Percentiles rank a stretch among this genome's conserved stretches.
Conservation (phyloP, 2,329 filamentous ascomycete genomes). For the Cladorrhinum sp. region DNA sequence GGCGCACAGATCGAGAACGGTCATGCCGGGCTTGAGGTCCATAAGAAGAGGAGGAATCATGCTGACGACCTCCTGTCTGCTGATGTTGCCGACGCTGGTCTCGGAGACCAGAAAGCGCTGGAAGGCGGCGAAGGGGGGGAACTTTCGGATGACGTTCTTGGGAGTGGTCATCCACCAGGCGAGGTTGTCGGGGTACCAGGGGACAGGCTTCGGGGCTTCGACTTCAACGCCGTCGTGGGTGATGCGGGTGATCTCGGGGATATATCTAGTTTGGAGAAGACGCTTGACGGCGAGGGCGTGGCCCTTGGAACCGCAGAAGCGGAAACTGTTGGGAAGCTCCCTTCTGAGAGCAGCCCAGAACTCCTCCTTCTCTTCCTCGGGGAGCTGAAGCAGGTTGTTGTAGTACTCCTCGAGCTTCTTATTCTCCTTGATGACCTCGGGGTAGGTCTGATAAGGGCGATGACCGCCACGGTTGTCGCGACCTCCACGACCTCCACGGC, state of each 20-base stretch:
- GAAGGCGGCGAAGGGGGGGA: conserved; percentile 89
- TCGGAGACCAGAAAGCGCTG: conserved; percentile 98
- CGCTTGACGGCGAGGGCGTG: conserved; percentile 92
- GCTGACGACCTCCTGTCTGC: conserved; percentile 93
- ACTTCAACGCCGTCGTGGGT: conserved; percentile 79
- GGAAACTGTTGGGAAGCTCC: conserved; percentile 94
- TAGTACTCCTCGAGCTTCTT: conserved; percentile 85
- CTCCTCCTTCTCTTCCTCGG: conserved; percentile 70
- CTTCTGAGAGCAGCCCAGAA: conserved; percentile 84
- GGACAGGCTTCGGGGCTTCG: conserved; percentile 74
- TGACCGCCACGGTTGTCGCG: conserved; percentile 35
- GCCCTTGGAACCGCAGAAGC: conserved; percentile 94
- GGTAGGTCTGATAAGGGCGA: conserved; percentile 48
- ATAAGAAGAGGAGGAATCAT: conserved; percentile 97
- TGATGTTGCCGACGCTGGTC: conserved; percentile 96
- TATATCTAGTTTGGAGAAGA: conserved; percentile 81
- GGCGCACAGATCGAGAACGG: conserved; percentile 91
- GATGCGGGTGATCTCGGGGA: conserved; percentile 84
- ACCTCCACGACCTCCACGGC: conserved; percentile 37
- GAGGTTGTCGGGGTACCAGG: conserved; percentile 92
- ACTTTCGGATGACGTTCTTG: conserved; percentile 92
- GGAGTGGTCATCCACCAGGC: conserved; percentile 98
- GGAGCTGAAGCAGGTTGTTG: conserved; percentile 69
- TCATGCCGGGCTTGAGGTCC: conserved; percentile 87
- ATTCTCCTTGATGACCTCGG: conserved; percentile 72